Conservation (phyloP, 306 rosid genomes). For the Urtica urens region DNA sequence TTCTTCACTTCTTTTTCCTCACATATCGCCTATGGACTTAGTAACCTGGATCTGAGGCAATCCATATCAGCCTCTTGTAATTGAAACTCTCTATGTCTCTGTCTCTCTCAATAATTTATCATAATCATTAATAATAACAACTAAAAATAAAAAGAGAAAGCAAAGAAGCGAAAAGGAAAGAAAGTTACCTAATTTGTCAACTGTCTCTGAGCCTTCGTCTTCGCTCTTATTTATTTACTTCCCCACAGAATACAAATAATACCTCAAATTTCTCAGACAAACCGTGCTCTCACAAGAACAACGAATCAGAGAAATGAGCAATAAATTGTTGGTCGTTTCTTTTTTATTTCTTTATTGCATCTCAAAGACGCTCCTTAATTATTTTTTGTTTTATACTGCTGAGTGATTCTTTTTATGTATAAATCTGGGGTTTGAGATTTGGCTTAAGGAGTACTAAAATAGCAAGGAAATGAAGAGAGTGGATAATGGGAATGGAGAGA, state of each 20-base stretch:
- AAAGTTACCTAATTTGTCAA: slow-evolving; percentile 60
- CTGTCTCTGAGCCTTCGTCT: slow-evolving; percentile 22
- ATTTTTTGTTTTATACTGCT: background rate
- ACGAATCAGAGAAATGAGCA: slow-evolving; percentile 18
- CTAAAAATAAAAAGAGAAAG: slow-evolving; percentile 15
- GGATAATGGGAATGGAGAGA: background rate
- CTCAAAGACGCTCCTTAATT: slow-evolving; percentile 12
- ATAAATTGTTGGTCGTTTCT: no score
- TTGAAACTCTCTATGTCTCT: slow-evolving; percentile 19
- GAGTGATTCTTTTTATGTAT: background rate
- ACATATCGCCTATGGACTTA: slow-evolving; percentile 20
- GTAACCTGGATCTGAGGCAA: slow-evolving; percentile 98
- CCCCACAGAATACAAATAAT: background rate
- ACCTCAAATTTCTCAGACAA: background rate
- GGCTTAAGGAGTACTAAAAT: slow-evolving; percentile 16
- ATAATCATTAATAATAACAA: slow-evolving; percentile 24
- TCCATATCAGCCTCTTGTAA: slow-evolving; percentile 38
- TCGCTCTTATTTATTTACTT: slow-evolving; percentile 8
- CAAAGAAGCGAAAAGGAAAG: slow-evolving; percentile 11
- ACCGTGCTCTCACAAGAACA: background rate
- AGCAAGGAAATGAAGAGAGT: slow-evolving; percentile 4
- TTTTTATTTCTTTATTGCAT: slow-evolving; percentile 23
- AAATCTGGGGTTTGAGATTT: slow-evolving; percentile 24
- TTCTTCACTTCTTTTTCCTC: background rate
- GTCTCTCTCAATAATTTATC: slow-evolving; percentile 26